These are phyloP conservation scores for Tricholoma sp. DNA, from an alignment of 768 basidiomycete genomes.

Conservation along the genomic window DNA sequence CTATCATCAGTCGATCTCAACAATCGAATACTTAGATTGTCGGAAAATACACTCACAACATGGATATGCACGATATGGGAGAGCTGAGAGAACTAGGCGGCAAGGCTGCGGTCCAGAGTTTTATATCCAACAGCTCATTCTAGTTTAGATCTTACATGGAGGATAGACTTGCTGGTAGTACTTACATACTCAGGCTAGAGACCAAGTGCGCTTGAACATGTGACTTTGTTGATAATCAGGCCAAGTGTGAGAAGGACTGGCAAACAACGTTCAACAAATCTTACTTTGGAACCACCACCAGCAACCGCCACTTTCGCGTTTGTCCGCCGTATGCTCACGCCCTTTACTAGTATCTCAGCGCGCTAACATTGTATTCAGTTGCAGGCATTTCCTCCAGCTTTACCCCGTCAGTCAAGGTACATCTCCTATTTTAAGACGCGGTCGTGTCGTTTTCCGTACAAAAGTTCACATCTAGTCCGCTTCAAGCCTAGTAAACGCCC, in stretches of 20 bases:
- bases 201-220: slow-evolving; percentile 9
- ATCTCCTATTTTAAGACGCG: slow-evolving; percentile 13
- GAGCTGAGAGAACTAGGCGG: too few species aligned
- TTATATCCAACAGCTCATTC: too few species aligned
- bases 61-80: too few species aligned
- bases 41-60: too few species aligned
- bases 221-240: slow-evolving; percentile 20
- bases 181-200: too few species aligned
- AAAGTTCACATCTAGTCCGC: neutral
- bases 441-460: neutral
- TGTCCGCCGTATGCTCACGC: slow-evolving; percentile 11
- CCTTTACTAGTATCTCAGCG: slow-evolving; percentile 1
- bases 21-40: too few species aligned
- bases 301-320: slow-evolving; percentile 28
- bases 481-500: neutral
- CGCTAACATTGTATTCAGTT: neutral
- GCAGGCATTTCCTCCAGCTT: neutral
- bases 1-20: too few species aligned
- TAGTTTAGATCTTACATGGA: too few species aligned
- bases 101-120: too few species aligned
- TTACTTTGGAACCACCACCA: slow-evolving; percentile 43
- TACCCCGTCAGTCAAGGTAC: slow-evolving; percentile 7
- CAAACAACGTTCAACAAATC: slow-evolving; percentile 34
- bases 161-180: too few species aligned
- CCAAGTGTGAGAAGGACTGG: slow-evolving; percentile 16